These are phyloP conservation scores for Styphnolobium japonicum DNA, from an alignment of 306 rosid genomes.

Conservation along the genomic window DNA sequence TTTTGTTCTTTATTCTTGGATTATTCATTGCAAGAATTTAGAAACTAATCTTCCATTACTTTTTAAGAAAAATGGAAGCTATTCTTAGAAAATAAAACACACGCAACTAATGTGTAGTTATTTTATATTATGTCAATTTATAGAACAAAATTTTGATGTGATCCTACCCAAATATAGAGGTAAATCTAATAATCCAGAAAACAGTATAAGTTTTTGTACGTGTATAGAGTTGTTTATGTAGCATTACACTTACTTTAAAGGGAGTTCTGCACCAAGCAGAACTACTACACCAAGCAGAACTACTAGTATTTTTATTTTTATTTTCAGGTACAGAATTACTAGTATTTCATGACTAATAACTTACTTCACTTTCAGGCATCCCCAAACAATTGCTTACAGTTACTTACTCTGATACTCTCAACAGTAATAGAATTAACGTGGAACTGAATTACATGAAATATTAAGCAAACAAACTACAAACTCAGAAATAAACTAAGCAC, in stretches of 20 bases:
- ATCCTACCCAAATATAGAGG: neutral
- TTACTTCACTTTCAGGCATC: neutral
- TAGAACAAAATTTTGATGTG: neutral
- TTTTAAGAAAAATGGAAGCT: neutral
- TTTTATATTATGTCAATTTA: neutral
- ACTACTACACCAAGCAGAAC: neutral
- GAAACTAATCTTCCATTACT: no score
- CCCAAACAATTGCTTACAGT: neutral
- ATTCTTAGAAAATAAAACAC: neutral
- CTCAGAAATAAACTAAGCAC: neutral
- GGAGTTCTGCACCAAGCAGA: neutral
- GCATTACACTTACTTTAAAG: neutral
- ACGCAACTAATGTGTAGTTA: neutral
- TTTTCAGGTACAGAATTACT: neutral
- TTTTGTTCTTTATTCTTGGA: no score
- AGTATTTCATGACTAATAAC: neutral
- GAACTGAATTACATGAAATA: slow-evolving; percentile 11
- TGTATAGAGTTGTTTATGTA: neutral
- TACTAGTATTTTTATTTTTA: no score
- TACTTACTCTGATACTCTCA: no score
- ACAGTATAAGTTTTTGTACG: neutral
- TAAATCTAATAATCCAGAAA: neutral
- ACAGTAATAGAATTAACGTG: neutral
- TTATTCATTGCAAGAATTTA: no score
- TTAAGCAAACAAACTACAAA: neutral